Percentiles rank a stretch among this genome's conserved stretches.
These are phyloP conservation scores for Penicillium cataractarum DNA, from an alignment of 495 filamentous ascomycete species.

Conservation along the genomic window DNA sequence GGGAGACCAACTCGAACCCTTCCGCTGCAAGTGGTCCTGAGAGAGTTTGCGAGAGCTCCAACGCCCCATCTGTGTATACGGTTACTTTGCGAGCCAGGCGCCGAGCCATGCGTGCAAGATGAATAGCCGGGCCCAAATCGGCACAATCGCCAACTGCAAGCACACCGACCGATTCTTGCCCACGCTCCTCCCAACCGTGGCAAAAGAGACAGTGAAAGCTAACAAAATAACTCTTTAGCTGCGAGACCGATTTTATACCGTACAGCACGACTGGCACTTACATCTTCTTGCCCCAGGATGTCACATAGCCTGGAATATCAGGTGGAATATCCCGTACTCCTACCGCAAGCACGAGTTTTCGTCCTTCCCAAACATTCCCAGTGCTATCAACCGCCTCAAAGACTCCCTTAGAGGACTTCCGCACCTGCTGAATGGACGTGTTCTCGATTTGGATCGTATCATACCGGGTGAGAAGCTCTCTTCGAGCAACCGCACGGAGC, in stretches of 20 bases:
- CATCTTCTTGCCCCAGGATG: conserved; percentile 48
- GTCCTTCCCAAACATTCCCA: conserved; percentile 29
- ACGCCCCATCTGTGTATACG: too few relatives aligned
- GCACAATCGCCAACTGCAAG: too few relatives aligned
- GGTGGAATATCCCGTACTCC: conserved; percentile 43
- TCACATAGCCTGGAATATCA: conserved; percentile 41
- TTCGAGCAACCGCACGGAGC: conserved; percentile 31
- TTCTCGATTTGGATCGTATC: background rate
- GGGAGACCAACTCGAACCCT: too few relatives aligned
- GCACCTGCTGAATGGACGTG: background rate
- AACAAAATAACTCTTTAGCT: background rate
- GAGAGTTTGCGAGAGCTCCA: too few relatives aligned
- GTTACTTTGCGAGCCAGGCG: too few relatives aligned
- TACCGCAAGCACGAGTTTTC: conserved; percentile 51
- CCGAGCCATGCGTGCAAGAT: too few relatives aligned
- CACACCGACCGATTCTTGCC: too few relatives aligned
- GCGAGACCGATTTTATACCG: background rate
- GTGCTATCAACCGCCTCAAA: background rate
- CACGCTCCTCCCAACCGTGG: background rate
- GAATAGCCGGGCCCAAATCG: too few relatives aligned
- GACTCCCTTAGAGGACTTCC: background rate
- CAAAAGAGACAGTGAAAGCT: background rate
- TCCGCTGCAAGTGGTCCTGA: too few relatives aligned
- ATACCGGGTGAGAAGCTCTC: background rate
- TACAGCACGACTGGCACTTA: conserved; percentile 18